Percentiles rank a stretch among this genome's conserved stretches.
phyloP scores from a whole-genome alignment of 2,329 filamentous ascomycete genomes.

The Cladosporium sp. region DNA sequence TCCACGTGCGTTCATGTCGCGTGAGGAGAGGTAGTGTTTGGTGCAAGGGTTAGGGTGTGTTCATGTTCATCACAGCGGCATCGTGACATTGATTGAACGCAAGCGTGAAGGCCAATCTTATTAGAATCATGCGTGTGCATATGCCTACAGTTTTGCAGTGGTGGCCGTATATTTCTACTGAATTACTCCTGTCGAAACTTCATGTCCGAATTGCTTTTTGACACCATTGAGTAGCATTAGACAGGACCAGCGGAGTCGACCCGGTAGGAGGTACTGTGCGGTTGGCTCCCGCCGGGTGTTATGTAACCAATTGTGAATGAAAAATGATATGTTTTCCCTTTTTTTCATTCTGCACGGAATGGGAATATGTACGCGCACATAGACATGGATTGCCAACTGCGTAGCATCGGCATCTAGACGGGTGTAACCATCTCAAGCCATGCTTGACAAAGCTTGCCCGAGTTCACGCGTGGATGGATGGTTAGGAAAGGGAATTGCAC shows the following conservation, averaged over 20 bases:
- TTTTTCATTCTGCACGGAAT: not conserved
- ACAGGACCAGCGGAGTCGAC: not conserved
- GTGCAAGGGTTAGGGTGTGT: not conserved
- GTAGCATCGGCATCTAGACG: not conserved
- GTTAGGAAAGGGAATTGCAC: not conserved
- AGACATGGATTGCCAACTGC: not conserved
- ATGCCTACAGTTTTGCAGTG: not conserved
- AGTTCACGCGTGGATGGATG: not conserved
- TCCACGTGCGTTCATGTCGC: not conserved
- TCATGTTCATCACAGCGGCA: not conserved
- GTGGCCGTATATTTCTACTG: not conserved
- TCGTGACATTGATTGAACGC: not conserved
- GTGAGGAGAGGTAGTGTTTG: not conserved
- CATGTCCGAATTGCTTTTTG: not conserved
- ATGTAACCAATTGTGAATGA: too few relatives aligned
- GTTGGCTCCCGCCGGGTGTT: too few relatives aligned
- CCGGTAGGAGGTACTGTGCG: too few relatives aligned
- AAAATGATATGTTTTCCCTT: not conserved
- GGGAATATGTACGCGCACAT: not conserved
- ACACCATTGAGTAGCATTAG: not conserved
- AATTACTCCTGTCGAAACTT: not conserved
- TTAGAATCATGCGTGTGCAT: not conserved
- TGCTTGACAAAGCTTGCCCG: not conserved
- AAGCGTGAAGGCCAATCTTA: not conserved
- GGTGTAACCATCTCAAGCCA: not conserved